These are phyloP conservation scores for Eucalyptus marginata DNA, from an alignment of 345 rosid genomes.

Conservation along the genomic window DNA sequence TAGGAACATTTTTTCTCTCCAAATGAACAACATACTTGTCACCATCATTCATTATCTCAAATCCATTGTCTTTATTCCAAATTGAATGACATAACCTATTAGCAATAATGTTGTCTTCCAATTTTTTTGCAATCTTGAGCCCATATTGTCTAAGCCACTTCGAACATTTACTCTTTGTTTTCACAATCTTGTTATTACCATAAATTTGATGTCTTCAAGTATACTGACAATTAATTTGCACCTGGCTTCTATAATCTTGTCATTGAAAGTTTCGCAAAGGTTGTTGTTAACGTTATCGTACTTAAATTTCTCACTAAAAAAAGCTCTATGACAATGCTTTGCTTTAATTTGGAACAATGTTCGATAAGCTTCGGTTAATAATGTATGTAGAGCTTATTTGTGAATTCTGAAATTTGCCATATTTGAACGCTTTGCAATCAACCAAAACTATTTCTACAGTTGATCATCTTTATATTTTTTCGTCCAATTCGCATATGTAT, in stretches of 20 bases:
- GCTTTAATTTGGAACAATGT: neutral
- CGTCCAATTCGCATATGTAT: too few species aligned
- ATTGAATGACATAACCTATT: neutral
- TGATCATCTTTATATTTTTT: too few species aligned
- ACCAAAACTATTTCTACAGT: too few species aligned
- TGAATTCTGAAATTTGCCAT: too few species aligned
- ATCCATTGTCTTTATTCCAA: neutral
- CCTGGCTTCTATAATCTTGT: too few species aligned
- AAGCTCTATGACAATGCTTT: too few species aligned
- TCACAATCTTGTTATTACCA: neutral
- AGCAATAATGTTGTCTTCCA: neutral
- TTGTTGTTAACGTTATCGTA: too few species aligned
- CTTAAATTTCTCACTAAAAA: neutral
- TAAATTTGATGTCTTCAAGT: neutral
- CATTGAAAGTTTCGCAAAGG: neutral
- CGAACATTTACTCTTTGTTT: neutral
- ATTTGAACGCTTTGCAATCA: neutral
- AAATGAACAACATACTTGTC: neutral
- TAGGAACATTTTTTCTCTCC: neutral
- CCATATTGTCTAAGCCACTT: neutral
- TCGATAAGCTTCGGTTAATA: too few species aligned
- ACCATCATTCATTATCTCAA: neutral
- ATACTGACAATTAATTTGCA: neutral
- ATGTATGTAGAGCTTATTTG: neutral
- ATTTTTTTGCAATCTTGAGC: neutral